Evolutionary conservation across 257 asterid species (phyloP).

Genomic region (Verbascum thapsus): DNA sequence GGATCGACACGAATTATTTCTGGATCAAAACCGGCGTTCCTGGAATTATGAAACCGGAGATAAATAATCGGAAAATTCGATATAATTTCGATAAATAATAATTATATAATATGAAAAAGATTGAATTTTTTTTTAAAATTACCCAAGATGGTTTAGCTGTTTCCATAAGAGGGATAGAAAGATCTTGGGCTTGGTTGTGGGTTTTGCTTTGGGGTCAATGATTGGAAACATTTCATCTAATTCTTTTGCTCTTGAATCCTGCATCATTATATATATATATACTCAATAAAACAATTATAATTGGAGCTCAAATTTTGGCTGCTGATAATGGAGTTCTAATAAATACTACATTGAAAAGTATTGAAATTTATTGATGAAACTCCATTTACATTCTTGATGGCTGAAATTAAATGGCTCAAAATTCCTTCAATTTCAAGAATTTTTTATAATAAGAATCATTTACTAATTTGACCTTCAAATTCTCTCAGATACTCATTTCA

Average conservation of each 20-base stretch:
- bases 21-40: slow-evolving; percentile 99
- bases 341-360: neutral
- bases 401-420: neutral
- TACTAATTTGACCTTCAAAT: too few species aligned
- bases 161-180: slow-evolving; percentile 79
- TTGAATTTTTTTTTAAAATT: slow-evolving; percentile 27
- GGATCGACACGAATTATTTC: slow-evolving; percentile 87
- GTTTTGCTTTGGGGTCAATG: slow-evolving; percentile 63
- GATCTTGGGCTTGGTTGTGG: slow-evolving; percentile 75
- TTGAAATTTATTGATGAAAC: neutral
- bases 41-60: slow-evolving; percentile 29
- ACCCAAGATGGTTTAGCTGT: slow-evolving; percentile 98
- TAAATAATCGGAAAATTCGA: slow-evolving; percentile 13
- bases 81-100: too few species aligned
- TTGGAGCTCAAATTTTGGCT: neutral
- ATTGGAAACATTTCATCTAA: slow-evolving; percentile 76
- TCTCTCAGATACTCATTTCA: too few species aligned
- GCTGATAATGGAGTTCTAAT: slow-evolving; percentile 6
- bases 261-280: slow-evolving; percentile 20
- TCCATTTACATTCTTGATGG: neutral
- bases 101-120: slow-evolving; percentile 18
- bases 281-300: neutral
- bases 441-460: too few species aligned
- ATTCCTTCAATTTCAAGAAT: neutral
- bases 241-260: slow-evolving; percentile 69